Evolutionary conservation across 768 basidiomycete species (phyloP).

Genomic region (Clavaria fumosa): DNA sequence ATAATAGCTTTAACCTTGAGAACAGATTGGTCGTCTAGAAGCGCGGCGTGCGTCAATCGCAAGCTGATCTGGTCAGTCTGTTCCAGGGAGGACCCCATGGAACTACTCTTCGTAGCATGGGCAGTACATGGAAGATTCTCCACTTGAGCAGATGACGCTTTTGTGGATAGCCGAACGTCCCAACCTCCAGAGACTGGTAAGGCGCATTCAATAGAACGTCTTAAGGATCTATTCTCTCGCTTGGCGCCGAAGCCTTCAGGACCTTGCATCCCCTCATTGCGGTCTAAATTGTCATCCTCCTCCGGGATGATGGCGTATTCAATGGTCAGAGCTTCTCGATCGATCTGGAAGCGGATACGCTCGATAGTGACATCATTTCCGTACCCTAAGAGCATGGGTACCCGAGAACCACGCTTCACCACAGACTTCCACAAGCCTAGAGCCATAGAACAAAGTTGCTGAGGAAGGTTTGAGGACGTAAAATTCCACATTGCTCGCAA

Average conservation of each 20-base stretch:
- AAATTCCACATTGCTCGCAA: constrained; percentile 77
- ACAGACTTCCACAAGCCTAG: constrained; percentile 74
- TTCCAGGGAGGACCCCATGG: constrained; percentile 18
- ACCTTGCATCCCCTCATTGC: constrained; percentile 23
- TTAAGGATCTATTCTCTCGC: constrained; percentile 54
- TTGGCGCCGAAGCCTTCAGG: constrained; percentile 49
- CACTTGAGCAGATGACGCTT: constrained; percentile 57
- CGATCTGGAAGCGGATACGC: constrained; percentile 62
- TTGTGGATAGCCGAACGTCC: constrained; percentile 71
- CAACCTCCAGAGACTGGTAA: constrained; percentile 66
- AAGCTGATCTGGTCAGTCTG: constrained; percentile 41
- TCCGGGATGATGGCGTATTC: constrained; percentile 77
- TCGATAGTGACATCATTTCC: constrained; percentile 75
- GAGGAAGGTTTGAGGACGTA: constrained; percentile 44
- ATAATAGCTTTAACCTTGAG: constrained; percentile 69
- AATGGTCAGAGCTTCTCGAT: constrained; percentile 66
- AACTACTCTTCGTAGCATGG: constrained; percentile 35
- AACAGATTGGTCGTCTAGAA: constrained; percentile 60
- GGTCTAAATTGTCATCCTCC: constrained; percentile 30
- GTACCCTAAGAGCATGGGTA: constrained; percentile 63
- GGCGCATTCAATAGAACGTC: constrained; percentile 67
- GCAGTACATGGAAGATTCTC: constrained; percentile 63
- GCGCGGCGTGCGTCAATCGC: constrained; percentile 53
- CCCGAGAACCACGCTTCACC: constrained; percentile 52
- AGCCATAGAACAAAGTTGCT: constrained; percentile 78